A percentile compares a stretch with the other conserved stretches of the same genome.
These are phyloP conservation scores for Candida hungchunana DNA, from an alignment of 805 yeast genomes.

Conservation along the genomic window DNA sequence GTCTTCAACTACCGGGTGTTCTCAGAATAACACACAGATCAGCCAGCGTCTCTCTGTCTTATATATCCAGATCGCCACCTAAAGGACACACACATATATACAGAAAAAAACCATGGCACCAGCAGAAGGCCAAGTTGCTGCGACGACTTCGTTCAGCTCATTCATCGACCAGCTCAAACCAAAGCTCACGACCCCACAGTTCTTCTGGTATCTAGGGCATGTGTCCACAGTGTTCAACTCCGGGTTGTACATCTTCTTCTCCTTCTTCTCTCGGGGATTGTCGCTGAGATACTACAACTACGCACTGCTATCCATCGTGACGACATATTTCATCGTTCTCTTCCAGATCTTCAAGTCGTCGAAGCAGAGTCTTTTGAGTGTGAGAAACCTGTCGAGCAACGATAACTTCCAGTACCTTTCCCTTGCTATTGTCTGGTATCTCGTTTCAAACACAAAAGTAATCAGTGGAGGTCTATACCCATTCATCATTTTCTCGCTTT, in stretches of 20 bases:
- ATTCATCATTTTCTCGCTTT: constrained; percentile 56
- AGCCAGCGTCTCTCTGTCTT: not conserved
- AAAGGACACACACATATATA: not conserved
- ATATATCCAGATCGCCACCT: too few species aligned
- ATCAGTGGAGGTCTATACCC: constrained; percentile 51
- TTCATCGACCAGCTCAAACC: constrained; percentile 20
- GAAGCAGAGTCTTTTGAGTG: constrained; percentile 26
- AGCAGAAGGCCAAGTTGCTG: constrained; percentile 1
- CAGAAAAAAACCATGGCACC: constrained; percentile 2
- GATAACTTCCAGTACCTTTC: constrained; percentile 64
- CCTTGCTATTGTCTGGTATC: constrained; percentile 37
- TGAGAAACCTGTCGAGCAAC: constrained; percentile 34
- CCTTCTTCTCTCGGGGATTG: constrained; percentile 35
- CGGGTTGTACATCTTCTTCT: constrained; percentile 33
- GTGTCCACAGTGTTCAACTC: constrained; percentile 43
- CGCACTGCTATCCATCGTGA: constrained; percentile 46
- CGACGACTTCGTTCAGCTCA: constrained; percentile 13
- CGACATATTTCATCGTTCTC: constrained; percentile 61
- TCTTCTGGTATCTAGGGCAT: constrained; percentile 70
- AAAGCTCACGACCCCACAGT: constrained; percentile 46
- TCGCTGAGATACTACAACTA: constrained; percentile 36
- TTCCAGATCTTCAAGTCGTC: constrained; percentile 51
- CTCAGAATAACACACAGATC: too few species aligned
- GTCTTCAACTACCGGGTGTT: too few species aligned
- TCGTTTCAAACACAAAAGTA: constrained; percentile 38